Evolutionary conservation across 305 asterid genomes (phyloP).

Genomic region (Solanum chacoense): DNA sequence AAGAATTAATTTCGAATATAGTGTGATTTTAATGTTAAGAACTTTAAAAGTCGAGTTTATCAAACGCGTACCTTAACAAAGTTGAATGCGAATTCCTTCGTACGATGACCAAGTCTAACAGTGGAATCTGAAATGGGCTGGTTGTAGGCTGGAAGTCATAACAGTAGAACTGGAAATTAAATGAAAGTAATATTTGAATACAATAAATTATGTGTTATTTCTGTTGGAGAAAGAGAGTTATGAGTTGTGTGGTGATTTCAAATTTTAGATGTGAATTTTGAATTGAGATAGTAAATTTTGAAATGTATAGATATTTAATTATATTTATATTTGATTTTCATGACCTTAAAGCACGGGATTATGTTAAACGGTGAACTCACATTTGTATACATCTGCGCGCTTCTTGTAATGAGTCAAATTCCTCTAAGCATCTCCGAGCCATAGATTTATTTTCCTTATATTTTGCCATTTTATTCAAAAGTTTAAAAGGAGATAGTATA

Average conservation of each 20-base stretch:
- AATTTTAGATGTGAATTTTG: background rate
- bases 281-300: background rate
- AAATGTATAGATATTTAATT: background rate
- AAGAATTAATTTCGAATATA: background rate
- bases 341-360: background rate
- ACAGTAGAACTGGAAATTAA: background rate
- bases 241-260: background rate
- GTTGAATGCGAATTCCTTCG: background rate
- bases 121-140: background rate
- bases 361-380: background rate
- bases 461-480: background rate
- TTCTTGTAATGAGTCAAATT: background rate
- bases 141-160: background rate
- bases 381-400: background rate
- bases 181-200: background rate
- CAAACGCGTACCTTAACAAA: background rate
- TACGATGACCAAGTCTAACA: background rate
- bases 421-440: background rate
- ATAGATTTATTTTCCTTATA: background rate
- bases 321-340: background rate
- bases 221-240: background rate
- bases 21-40: background rate
- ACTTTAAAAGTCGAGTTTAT: background rate
- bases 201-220: background rate
- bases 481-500: background rate